A percentile compares a stretch with the other conserved stretches of the same genome.
Conservation (phyloP, 768 basidiomycete species). For the Glaciozyma martinii region DNA sequence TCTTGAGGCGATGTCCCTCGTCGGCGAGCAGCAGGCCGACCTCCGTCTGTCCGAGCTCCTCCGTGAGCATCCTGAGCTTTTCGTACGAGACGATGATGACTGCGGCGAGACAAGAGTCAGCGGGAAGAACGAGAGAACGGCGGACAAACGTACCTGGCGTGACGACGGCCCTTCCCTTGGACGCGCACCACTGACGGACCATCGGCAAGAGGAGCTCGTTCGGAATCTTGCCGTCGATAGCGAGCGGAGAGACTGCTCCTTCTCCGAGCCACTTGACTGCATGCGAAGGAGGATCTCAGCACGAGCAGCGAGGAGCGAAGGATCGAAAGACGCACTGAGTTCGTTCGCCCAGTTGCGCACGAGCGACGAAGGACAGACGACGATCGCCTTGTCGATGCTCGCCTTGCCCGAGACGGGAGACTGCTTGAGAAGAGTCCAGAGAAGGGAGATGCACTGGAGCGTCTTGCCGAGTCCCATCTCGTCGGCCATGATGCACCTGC, state of each 20-base stretch:
- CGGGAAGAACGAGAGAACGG: neutral
- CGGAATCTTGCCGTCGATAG: conserved; percentile 84
- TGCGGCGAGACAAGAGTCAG: conserved; percentile 36
- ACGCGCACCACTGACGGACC: conserved; percentile 81
- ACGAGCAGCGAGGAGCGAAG: neutral
- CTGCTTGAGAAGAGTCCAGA: conserved; percentile 94
- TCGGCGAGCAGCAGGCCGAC: conserved; percentile 93
- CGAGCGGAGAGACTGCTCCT: conserved; percentile 63
- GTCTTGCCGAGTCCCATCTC: conserved; percentile 82
- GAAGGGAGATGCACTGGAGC: conserved; percentile 85
- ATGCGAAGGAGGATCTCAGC: neutral
- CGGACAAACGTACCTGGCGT: conserved; percentile 50
- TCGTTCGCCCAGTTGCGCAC: conserved; percentile 99
- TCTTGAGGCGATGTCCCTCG: conserved; percentile 94
- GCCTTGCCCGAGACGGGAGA: conserved; percentile 78
- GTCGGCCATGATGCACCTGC: conserved; percentile 96
- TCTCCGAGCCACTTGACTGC: conserved; percentile 92
- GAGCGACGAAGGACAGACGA: conserved; percentile 90
- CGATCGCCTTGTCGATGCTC: conserved; percentile 93
- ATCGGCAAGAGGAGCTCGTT: conserved; percentile 69
- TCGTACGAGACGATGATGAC: conserved; percentile 99
- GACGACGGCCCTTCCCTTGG: conserved; percentile 77
- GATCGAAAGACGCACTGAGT: conserved; percentile 51
- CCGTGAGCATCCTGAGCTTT: conserved; percentile 71
- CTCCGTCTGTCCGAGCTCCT: conserved; percentile 63